Evolutionary conservation across 441 rosid species (phyloP).

Genomic region (Viola pubescens): DNA sequence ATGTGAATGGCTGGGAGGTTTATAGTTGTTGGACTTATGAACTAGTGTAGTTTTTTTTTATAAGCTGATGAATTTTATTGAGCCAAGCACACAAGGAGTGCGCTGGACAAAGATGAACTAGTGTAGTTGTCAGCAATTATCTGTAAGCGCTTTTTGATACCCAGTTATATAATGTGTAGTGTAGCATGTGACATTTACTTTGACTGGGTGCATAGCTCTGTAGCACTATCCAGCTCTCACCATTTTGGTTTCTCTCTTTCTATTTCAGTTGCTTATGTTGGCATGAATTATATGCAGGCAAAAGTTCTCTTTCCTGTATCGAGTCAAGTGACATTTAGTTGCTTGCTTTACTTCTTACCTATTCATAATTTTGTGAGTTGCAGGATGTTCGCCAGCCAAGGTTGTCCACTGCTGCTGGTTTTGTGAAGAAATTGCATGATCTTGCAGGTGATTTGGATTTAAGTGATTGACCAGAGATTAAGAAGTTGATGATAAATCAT

Average conservation of each 20-base stretch:
- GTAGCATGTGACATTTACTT: too few relatives aligned
- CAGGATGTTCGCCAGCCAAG: slow-evolving; percentile 70
- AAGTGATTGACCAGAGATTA: slow-evolving; percentile 17
- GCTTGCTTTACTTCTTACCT: slow-evolving; percentile 19
- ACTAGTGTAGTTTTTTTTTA: too few relatives aligned
- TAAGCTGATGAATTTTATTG: too few relatives aligned
- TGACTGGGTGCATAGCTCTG: not conserved
- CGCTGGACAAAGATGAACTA: too few relatives aligned
- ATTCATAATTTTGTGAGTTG: slow-evolving; percentile 18
- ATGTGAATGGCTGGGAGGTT: too few relatives aligned
- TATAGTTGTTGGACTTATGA: too few relatives aligned
- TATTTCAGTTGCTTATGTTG: not conserved
- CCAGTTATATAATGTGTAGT: too few relatives aligned
- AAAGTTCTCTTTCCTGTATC: not conserved
- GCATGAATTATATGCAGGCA: not conserved
- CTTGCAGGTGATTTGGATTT: slow-evolving; percentile 62
- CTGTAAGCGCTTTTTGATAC: too few relatives aligned
- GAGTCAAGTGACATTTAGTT: not conserved
- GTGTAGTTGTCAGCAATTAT: too few relatives aligned
- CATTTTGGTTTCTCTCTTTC: slow-evolving; percentile 2
- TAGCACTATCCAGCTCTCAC: not conserved
- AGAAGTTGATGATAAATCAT: slow-evolving; percentile 6
- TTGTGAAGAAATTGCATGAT: slow-evolving; percentile 84
- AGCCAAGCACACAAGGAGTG: too few relatives aligned
- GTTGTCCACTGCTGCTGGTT: slow-evolving; percentile 65